A percentile compares a stretch with the other conserved stretches of the same genome.
Conservation (phyloP, 495 filamentous ascomycete genomes). For the Oidiodendron maius region DNA sequence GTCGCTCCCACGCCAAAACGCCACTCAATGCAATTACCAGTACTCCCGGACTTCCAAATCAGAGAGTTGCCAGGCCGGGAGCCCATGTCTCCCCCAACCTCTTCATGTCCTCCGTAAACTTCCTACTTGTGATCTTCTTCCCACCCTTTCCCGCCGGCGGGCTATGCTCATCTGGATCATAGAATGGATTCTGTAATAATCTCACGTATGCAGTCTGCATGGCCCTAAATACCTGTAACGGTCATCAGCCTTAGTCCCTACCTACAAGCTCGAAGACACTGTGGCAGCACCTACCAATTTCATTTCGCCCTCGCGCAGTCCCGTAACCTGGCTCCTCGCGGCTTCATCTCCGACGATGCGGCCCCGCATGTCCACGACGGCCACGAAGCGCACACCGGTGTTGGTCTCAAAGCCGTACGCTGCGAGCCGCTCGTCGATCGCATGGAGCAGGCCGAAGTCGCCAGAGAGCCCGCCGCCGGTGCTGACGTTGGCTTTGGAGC, state of each 20-base stretch:
- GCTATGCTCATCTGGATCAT: conserved; percentile 77
- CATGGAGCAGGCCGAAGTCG: conserved; percentile 87
- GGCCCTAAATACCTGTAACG: conserved; percentile 70
- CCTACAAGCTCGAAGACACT: no score
- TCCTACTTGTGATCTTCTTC: conserved; percentile 69
- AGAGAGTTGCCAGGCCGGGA: conserved; percentile 14
- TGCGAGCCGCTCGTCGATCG: conserved; percentile 84
- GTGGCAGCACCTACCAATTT: conserved; percentile 56
- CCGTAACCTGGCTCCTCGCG: conserved; percentile 31
- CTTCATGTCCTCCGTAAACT: conserved; percentile 76
- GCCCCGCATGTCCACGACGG: conserved; percentile 82
- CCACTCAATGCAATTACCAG: not conserved
- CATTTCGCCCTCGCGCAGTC: conserved; percentile 74
- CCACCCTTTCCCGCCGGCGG: conserved; percentile 47
- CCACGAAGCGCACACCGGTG: conserved; percentile 83
- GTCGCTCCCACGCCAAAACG: not conserved
- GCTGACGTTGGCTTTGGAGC: conserved; percentile 57
- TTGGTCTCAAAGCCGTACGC: conserved; percentile 97
- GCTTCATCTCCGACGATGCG: conserved; percentile 24
- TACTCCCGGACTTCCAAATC: not conserved
- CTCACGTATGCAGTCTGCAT: conserved; percentile 87
- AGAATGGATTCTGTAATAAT: conserved; percentile 92
- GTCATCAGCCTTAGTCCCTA: not conserved
- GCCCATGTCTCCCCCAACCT: conserved; percentile 62
- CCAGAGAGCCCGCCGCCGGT: conserved; percentile 48